Conservation (phyloP, 2,329 filamentous ascomycete genomes). For the Tolypocladium guangdongense region DNA sequence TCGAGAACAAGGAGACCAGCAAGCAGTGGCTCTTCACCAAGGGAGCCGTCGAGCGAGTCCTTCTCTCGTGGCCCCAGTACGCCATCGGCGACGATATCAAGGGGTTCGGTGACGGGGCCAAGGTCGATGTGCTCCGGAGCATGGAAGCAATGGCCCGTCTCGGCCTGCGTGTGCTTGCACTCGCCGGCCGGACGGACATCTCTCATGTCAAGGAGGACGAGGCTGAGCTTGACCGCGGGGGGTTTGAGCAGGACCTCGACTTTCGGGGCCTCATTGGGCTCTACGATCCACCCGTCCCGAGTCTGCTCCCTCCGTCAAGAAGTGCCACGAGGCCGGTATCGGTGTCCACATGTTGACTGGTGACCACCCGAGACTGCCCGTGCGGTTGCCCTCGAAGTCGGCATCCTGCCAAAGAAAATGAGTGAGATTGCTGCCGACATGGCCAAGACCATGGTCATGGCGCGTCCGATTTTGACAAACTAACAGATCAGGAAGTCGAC, state of each 20-base stretch:
- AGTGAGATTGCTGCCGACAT: conserved; percentile 40
- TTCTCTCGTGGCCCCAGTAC: conserved; percentile 49
- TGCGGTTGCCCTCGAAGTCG: conserved; percentile 53
- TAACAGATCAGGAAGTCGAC: conserved; percentile 54
- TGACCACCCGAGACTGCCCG: conserved; percentile 55
- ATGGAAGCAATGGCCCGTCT: conserved; percentile 58
- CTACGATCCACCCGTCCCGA: conserved; percentile 65
- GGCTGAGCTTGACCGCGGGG: conserved; percentile 36
- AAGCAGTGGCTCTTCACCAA: conserved; percentile 47
- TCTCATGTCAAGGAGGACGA: conserved; percentile 21
- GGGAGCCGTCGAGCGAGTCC: conserved; percentile 58
- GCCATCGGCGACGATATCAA: conserved; percentile 30
- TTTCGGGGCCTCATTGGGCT: conserved; percentile 62
- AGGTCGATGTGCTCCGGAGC: conserved; percentile 48
- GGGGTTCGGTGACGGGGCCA: conserved; percentile 40
- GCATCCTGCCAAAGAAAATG: conserved; percentile 45
- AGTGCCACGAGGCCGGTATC: conserved; percentile 51
- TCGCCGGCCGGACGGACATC: conserved; percentile 44
- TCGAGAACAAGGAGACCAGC: conserved; percentile 29
- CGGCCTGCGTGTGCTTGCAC: conserved; percentile 57
- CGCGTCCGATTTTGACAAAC: conserved; percentile 57
- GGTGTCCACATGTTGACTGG: conserved; percentile 61
- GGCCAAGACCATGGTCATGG: conserved; percentile 52
- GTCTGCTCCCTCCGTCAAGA: conserved; percentile 45
- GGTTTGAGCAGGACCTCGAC: conserved; percentile 48